phyloP scores from a whole-genome alignment of 2,329 filamentous ascomycete genomes.

The Alternaria triticimaculans region DNA sequence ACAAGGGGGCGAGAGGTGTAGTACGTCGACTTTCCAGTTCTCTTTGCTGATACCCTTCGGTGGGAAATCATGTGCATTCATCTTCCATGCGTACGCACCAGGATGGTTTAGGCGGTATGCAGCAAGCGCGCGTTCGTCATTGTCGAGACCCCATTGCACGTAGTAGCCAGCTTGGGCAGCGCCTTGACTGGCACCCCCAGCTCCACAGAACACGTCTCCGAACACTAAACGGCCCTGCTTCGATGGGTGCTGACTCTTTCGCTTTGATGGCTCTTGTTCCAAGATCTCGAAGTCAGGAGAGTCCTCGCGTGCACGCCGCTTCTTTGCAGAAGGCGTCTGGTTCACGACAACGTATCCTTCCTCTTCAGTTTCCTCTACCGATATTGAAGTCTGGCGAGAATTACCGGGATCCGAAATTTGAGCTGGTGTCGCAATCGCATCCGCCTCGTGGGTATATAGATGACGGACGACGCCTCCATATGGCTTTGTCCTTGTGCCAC shows the following conservation, averaged over 20 bases:
- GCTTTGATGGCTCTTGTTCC: background rate
- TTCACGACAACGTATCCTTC: background rate
- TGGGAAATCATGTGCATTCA: conserved; percentile 26
- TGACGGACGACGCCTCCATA: conserved; percentile 10
- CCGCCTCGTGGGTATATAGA: conserved; percentile 5
- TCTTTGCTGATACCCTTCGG: background rate
- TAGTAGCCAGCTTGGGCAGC: conserved; percentile 22
- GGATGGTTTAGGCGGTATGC: conserved; percentile 24
- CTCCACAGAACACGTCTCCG: conserved; percentile 29
- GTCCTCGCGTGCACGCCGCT: background rate
- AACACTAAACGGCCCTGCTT: conserved; percentile 8
- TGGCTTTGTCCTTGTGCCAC: background rate
- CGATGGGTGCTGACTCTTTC: background rate
- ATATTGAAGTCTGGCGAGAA: background rate
- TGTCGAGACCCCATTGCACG: conserved; percentile 25
- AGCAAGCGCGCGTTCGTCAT: conserved; percentile 15
- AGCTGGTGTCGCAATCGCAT: background rate
- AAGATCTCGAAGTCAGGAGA: background rate
- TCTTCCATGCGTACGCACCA: conserved; percentile 1
- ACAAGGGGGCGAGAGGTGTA: conserved; percentile 30
- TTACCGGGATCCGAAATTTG: background rate
- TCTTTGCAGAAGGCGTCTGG: background rate
- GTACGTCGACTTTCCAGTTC: conserved; percentile 13
- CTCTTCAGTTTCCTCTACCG: background rate
- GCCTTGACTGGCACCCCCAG: conserved; percentile 30